These are phyloP conservation scores for Paspalum notatum DNA, from an alignment of 176 grass and related monocot genomes.

Conservation along the genomic window DNA sequence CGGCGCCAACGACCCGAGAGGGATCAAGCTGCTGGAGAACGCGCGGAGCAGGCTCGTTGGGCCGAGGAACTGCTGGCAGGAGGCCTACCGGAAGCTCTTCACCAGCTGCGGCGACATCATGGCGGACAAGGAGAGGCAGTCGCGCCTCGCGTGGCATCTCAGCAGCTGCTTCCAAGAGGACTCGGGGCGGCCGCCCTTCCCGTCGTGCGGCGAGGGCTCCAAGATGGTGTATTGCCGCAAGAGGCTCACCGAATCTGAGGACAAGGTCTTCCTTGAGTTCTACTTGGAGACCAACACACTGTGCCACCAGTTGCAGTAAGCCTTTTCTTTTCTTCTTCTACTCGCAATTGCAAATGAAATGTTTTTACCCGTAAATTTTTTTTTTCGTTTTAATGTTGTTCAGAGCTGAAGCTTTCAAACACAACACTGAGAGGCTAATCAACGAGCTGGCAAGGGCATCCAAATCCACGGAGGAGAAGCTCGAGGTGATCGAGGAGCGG, in stretches of 20 bases:
- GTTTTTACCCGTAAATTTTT: neutral
- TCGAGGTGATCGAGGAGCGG: constrained; percentile 64
- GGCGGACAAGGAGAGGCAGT: constrained; percentile 78
- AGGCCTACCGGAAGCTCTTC: constrained; percentile 73
- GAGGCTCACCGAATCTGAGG: constrained; percentile 61
- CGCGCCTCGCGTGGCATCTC: constrained; percentile 81
- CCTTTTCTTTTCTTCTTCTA: neutral
- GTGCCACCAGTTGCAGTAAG: constrained; percentile 93
- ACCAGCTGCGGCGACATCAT: constrained; percentile 79
- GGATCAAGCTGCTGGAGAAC: constrained; percentile 74
- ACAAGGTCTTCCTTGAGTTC: constrained; percentile 83
- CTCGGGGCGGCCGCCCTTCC: constrained; percentile 61
- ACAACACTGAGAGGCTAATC: constrained; percentile 67
- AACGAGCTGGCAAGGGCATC: constrained; percentile 68
- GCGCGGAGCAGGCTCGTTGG: constrained; percentile 59
- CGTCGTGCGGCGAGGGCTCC: constrained; percentile 45
- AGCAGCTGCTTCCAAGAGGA: constrained; percentile 90
- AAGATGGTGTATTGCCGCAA: constrained; percentile 70
- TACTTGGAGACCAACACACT: constrained; percentile 82
- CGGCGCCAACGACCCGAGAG: constrained; percentile 40
- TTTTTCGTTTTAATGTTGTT: neutral
- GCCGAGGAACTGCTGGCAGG: constrained; percentile 77
- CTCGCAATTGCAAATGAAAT: neutral
- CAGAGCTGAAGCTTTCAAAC: constrained; percentile 90
- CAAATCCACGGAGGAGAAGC: constrained; percentile 69